Evolutionary conservation across 352 stramenopile genomes (phyloP).

Genomic region (Hyaloperonospora arabidopsidis): DNA sequence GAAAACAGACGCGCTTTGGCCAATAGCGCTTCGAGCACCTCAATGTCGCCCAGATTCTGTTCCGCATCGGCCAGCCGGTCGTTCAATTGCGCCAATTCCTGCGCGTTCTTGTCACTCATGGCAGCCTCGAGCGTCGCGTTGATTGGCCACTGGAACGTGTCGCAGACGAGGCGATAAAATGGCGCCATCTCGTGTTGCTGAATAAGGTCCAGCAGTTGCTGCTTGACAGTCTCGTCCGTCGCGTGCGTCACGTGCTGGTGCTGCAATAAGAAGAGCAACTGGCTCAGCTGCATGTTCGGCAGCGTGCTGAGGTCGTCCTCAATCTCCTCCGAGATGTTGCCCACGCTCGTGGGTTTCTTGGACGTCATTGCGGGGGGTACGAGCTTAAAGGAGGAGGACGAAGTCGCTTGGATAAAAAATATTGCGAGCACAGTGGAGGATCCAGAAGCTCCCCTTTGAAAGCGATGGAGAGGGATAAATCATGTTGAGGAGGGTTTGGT

Average conservation of each 20-base stretch:
- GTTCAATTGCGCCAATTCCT: slow-evolving; percentile 73
- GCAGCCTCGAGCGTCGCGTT: slow-evolving; percentile 44
- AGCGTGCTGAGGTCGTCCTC: slow-evolving; percentile 73
- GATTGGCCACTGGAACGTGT: slow-evolving; percentile 60
- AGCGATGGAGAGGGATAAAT: background rate
- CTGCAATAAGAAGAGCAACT: slow-evolving; percentile 73
- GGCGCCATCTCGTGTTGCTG: slow-evolving; percentile 62
- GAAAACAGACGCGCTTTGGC: slow-evolving; percentile 91
- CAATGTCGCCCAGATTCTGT: slow-evolving; percentile 95
- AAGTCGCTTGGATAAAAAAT: background rate
- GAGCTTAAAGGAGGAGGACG: background rate
- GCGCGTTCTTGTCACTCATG: slow-evolving; percentile 60
- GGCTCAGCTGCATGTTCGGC: slow-evolving; percentile 67
- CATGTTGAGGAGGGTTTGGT: background rate
- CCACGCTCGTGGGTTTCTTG: slow-evolving; percentile 68
- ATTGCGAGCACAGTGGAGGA: background rate
- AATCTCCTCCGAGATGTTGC: slow-evolving; percentile 84
- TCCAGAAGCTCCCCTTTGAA: background rate
- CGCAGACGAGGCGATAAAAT: slow-evolving; percentile 70
- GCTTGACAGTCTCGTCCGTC: slow-evolving; percentile 34
- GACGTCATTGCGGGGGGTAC: slow-evolving; percentile 15
- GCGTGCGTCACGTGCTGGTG: slow-evolving; percentile 41
- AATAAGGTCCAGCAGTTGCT: slow-evolving; percentile 56
- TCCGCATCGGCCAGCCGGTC: slow-evolving; percentile 87
- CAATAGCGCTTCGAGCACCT: slow-evolving; percentile 93